Base-by-base conservation (phyloP, 2,329 filamentous ascomycete species). In the Pseudogymnoascus sp. region DNA sequence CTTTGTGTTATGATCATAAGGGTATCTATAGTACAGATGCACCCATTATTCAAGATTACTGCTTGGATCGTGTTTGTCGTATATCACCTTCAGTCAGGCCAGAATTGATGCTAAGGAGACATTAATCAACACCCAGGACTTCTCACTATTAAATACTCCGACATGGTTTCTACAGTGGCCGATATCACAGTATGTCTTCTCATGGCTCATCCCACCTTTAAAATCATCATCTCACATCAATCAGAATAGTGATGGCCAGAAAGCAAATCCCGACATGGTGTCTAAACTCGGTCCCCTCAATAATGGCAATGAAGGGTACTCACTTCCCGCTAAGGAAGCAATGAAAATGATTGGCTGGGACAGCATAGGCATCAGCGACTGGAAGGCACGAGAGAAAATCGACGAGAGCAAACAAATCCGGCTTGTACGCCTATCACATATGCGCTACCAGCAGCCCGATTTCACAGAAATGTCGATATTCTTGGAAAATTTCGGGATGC, bases 391-490 rank as follows among this genome's bases (percentile, higher is more conserved):
- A 58, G 63, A 60, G 15, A 62, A 65, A 13, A 80, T 82, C 69
- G 74, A 81, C 64, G 66, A 68, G 13, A 65, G 72, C 55, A 71
- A 74, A 31, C 79, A 81, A 64, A 75, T 82, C 65, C 74, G 76
- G 62, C 69, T 83, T 17, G 76, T 74, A 5, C 78, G 78, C 62
- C 64, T 82, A 4, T 74, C 75, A 1, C 80, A 83, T 63, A 81
- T 82, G 79, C 75, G 80, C 1, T 83, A 83, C 66, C 79, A 81
- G 63, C 80, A 82, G 65, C 77, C 79, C 0, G 76, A 82, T 62
- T 70, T 83, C 3, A 71, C 75, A 21, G 70, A 75, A 62, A 81
- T 81, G 48, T 80, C 77, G 4, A 75, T 70, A 2, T 82, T 78
- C 68, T 63, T 63, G 2, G 31, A 60, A 67, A 73, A 73, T 41